Percentiles rank a stretch among this genome's conserved stretches.
phyloP scores from a whole-genome alignment of 805 yeast species.

The Spencermartinsiella europaea region DNA sequence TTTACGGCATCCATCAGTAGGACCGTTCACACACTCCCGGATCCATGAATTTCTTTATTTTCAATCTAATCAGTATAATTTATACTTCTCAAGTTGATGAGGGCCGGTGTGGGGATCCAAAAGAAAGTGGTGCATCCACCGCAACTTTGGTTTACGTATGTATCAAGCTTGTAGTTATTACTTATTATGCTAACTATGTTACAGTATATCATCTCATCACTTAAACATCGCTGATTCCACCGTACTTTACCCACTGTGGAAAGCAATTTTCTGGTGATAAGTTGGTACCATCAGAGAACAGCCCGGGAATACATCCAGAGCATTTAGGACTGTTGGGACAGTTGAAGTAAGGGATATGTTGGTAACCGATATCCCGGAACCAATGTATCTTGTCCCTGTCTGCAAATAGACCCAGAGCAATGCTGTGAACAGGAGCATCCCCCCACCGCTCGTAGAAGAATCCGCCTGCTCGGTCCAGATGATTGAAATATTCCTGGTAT shows the following conservation, averaged over 20 bases:
- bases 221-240: constrained; percentile 9
- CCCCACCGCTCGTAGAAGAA: constrained; percentile 94
- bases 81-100: too few relatives aligned
- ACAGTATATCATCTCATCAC: too few relatives aligned
- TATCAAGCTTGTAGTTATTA: too few relatives aligned
- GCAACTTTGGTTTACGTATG: too few relatives aligned
- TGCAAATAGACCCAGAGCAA: constrained; percentile 74
- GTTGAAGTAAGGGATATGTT: constrained; percentile 68
- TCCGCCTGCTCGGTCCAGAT: constrained; percentile 69
- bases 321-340: constrained; percentile 70
- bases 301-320: constrained; percentile 47
- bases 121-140: too few relatives aligned
- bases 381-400: constrained; percentile 71
- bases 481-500: constrained; percentile 63
- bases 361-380: constrained; percentile 81
- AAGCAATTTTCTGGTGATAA: constrained; percentile 69
- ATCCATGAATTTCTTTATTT: too few relatives aligned
- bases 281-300: constrained; percentile 48
- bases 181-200: too few relatives aligned
- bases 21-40: too few relatives aligned
- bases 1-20: too few relatives aligned
- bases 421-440: constrained; percentile 89
- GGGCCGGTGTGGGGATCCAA: too few relatives aligned
- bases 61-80: too few relatives aligned
- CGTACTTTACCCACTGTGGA: constrained; percentile 50